These are phyloP conservation scores for Globisporangium okanoganense DNA, from an alignment of 352 stramenopile species.

Conservation along the genomic window DNA sequence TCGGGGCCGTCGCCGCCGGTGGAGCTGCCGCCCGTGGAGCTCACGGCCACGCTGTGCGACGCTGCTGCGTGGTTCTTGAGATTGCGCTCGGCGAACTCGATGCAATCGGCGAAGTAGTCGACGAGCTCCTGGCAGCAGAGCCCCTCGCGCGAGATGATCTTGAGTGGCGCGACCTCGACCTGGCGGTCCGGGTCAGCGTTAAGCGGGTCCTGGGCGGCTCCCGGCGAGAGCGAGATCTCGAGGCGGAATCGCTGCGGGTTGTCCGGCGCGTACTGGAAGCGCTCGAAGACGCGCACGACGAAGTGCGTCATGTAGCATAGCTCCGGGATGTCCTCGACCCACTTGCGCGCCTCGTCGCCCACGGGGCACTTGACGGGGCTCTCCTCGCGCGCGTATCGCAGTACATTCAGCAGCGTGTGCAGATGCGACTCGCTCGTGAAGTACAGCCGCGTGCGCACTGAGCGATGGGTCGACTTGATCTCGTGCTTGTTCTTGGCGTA, in stretches of 20 bases:
- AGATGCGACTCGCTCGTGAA: slow-evolving; percentile 99
- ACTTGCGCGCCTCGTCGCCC: slow-evolving; percentile 74
- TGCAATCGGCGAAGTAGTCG: slow-evolving; percentile 77
- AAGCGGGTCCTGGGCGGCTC: slow-evolving; percentile 72
- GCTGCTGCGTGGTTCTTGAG: slow-evolving; percentile 30
- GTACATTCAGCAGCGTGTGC: slow-evolving; percentile 97
- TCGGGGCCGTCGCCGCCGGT: slow-evolving; percentile 11
- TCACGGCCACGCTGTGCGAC: slow-evolving; percentile 20
- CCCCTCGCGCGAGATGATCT: slow-evolving; percentile 80
- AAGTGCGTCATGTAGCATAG: slow-evolving; percentile 99
- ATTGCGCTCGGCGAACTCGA: slow-evolving; percentile 70
- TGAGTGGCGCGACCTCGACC: slow-evolving; percentile 66
- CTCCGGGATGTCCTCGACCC: slow-evolving; percentile 91
- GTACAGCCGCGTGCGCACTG: slow-evolving; percentile 98
- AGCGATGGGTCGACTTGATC: slow-evolving; percentile 92
- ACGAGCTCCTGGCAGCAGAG: slow-evolving; percentile 82
- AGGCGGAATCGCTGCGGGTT: slow-evolving; percentile 80
- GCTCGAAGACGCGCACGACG: slow-evolving; percentile 98
- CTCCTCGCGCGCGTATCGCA: slow-evolving; percentile 86
- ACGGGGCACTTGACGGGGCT: slow-evolving; percentile 50
- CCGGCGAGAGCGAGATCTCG: slow-evolving; percentile 83
- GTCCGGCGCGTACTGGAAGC: slow-evolving; percentile 54
- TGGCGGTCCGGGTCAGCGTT: slow-evolving; percentile 52
- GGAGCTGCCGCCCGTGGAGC: slow-evolving; percentile 6
- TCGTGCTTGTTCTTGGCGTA: slow-evolving; percentile 79